Evolutionary conservation across 1,284 basidiomycete genomes (phyloP).

Genomic region (Pseudozyma thailandica): DNA sequence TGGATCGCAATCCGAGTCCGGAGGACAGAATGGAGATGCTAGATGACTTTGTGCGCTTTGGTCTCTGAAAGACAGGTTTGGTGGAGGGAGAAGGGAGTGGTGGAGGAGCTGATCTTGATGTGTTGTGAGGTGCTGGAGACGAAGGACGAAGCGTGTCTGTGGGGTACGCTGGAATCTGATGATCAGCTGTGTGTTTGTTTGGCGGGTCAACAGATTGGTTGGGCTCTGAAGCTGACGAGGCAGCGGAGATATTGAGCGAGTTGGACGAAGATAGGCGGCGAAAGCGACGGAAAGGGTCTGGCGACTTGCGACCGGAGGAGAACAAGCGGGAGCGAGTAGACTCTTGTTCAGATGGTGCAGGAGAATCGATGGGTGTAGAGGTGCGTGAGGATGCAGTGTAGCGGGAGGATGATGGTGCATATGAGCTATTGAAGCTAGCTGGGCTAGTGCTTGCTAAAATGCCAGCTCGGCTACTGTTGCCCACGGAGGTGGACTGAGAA

Average conservation of each 20-base stretch:
- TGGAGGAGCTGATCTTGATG: conserved; percentile 26
- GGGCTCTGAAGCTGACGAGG: conserved; percentile 13
- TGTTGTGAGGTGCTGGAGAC: conserved; percentile 12
- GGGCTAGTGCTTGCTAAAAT: not conserved
- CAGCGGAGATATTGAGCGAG: conserved; percentile 30
- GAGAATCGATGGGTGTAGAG: conserved; percentile 4
- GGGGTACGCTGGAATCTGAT: conserved; percentile 11
- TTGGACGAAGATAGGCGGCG: conserved; percentile 38
- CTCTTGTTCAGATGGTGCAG: conserved; percentile 10
- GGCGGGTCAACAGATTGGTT: conserved; percentile 23
- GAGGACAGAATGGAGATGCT: conserved; percentile 48
- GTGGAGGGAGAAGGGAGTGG: conserved; percentile 34
- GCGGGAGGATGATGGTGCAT: conserved; percentile 7
- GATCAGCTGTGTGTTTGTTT: not conserved
- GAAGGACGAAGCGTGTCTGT: not conserved
- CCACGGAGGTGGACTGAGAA: conserved; percentile 6
- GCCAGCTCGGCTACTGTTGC: not conserved
- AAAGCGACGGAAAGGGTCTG: conserved; percentile 49
- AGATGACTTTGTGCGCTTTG: conserved; percentile 40
- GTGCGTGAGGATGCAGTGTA: conserved; percentile 2
- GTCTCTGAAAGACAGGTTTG: conserved; percentile 34
- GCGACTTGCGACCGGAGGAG: conserved; percentile 47
- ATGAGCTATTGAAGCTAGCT: conserved; percentile 7
- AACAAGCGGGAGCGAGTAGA: conserved; percentile 28
- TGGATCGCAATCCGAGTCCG: conserved; percentile 18